Evolutionary conservation across 495 filamentous ascomycete genomes (phyloP).

Genomic region (Extremus antarcticus): DNA sequence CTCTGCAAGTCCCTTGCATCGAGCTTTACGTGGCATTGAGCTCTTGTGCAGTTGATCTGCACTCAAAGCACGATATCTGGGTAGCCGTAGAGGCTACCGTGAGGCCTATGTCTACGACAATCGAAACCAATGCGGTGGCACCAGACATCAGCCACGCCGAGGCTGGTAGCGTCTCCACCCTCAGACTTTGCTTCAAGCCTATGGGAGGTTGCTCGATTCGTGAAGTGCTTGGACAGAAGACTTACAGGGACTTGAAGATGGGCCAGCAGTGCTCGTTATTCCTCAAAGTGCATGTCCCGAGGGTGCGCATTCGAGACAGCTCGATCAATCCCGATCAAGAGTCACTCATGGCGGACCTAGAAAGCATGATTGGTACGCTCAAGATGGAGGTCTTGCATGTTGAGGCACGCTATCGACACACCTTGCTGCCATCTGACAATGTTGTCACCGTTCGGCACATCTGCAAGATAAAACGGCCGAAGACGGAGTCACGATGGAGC

Average conservation of each 20-base stretch:
- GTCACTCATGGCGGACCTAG: conserved; percentile 19
- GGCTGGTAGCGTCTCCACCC: conserved; percentile 11
- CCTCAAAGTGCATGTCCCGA: conserved; percentile 9
- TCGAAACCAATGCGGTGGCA: not conserved
- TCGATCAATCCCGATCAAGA: conserved; percentile 1
- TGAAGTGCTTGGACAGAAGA: conserved; percentile 15
- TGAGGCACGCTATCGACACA: conserved; percentile 17
- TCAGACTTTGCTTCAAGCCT: conserved; percentile 16
- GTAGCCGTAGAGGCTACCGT: conserved; percentile 14
- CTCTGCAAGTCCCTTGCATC: conserved; percentile 7
- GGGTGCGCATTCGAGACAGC: not conserved
- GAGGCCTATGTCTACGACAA: not conserved
- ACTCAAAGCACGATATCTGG: conserved; percentile 11
- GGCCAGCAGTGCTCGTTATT: conserved; percentile 13
- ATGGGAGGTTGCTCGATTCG: conserved; percentile 1
- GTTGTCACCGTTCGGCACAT: conserved; percentile 9
- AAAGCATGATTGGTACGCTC: conserved; percentile 18
- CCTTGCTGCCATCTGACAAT: conserved; percentile 13
- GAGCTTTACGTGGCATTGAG: conserved; percentile 5
- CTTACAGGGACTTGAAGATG: conserved; percentile 4
- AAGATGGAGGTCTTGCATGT: conserved; percentile 19
- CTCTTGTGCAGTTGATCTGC: conserved; percentile 3
- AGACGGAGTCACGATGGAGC: conserved; percentile 18
- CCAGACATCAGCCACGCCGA: not conserved
- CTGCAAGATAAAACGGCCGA: conserved; percentile 11